Conservation (phyloP, 139 green algal genomes). For the Zygnema circumcarinatum region DNA sequence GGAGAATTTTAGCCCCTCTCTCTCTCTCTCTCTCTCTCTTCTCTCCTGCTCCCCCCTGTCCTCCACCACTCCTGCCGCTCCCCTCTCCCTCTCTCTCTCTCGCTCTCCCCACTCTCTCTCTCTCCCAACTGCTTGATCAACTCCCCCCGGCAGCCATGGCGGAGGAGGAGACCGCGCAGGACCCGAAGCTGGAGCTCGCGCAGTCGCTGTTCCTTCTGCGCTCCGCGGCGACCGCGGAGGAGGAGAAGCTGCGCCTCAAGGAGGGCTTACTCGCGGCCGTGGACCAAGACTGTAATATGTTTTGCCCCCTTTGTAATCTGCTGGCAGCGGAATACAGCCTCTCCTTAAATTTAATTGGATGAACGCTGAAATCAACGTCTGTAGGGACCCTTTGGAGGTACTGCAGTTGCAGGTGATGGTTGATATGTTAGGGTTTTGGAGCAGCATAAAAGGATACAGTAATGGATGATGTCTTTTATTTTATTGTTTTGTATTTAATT, state of each 20-base stretch:
- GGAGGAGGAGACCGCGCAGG: slow-evolving; percentile 45
- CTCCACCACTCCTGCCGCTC: neutral
- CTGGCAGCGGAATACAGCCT: too few relatives aligned
- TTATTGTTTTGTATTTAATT: neutral
- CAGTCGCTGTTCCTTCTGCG: neutral
- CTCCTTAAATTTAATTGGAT: too few relatives aligned
- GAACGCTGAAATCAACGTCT: neutral
- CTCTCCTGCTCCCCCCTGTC: neutral
- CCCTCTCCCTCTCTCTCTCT: neutral
- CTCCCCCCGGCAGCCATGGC: slow-evolving; percentile 25
- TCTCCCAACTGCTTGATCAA: slow-evolving; percentile 1
- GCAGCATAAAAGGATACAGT: too few relatives aligned
- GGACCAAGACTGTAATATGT: slow-evolving; percentile 25
- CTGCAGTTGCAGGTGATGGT: neutral
- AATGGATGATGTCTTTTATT: neutral
- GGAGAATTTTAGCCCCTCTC: neutral
- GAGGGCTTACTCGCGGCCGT: slow-evolving; percentile 44
- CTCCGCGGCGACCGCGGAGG: neutral
- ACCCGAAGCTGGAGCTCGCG: slow-evolving; percentile 57
- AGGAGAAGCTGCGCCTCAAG: slow-evolving; percentile 30
- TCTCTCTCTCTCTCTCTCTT: neutral
- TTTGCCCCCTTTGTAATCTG: too few relatives aligned
- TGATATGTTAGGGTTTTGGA: too few relatives aligned
- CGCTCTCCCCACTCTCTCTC: neutral
- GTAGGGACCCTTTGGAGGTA: neutral